Conservation (phyloP, 106 monocot species). For the Dioscorea dumetorum region DNA sequence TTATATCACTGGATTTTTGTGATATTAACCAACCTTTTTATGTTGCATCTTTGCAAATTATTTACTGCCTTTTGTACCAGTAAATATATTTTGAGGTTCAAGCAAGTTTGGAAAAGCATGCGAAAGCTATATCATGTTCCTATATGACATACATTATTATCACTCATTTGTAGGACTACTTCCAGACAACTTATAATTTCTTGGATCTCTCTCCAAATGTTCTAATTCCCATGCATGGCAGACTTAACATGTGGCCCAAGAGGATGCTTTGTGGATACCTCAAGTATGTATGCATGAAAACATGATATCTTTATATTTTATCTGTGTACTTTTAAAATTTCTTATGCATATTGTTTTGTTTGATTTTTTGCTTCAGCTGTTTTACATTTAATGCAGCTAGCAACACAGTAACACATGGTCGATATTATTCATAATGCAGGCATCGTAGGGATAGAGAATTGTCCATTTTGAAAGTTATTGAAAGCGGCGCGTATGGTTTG, state of each 20-base stretch:
- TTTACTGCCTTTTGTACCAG: too few species aligned
- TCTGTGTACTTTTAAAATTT: too few species aligned
- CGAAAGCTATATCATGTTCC: not conserved
- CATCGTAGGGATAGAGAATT: conserved; percentile 76
- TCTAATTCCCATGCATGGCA: conserved; percentile 96
- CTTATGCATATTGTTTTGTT: too few species aligned
- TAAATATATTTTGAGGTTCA: too few species aligned
- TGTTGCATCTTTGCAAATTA: too few species aligned
- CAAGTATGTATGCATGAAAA: conserved; percentile 41
- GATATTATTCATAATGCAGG: conserved; percentile 26
- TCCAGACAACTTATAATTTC: conserved; percentile 83
- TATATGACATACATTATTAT: not conserved
- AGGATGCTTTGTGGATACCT: conserved; percentile 93
- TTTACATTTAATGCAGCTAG: too few species aligned
- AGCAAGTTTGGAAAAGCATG: too few species aligned
- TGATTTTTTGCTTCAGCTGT: too few species aligned
- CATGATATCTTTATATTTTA: too few species aligned
- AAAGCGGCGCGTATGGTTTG: conserved; percentile 64
- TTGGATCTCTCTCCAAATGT: conserved; percentile 83
- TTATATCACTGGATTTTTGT: not conserved
- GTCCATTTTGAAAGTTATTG: conserved; percentile 58
- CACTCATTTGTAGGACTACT: conserved; percentile 71
- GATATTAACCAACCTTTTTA: too few species aligned
- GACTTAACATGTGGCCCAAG: conserved; percentile 89
- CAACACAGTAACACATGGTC: too few species aligned